Percentiles rank a stretch among this genome's conserved stretches.
Evolutionary conservation across 495 filamentous ascomycete species (phyloP).

Genomic region (Penicillium goetzii): DNA sequence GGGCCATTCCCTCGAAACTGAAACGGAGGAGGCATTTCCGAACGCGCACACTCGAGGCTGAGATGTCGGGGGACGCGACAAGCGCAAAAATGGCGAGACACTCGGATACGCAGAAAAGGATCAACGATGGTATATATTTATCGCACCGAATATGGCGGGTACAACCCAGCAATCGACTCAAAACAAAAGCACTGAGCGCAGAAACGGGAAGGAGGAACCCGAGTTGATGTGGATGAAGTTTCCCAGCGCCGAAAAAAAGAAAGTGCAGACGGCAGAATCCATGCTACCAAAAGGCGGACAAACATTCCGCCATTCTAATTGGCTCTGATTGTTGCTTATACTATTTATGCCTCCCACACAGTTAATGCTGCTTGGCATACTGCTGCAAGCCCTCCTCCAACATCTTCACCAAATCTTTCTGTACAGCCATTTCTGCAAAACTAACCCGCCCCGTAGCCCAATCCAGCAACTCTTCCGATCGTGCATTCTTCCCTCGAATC

Average conservation of each 20-base stretch:
- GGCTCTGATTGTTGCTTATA: not conserved
- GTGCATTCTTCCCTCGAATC: slow-evolving; percentile 55
- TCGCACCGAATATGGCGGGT: not conserved
- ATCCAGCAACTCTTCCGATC: slow-evolving; percentile 62
- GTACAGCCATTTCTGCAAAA: slow-evolving; percentile 61
- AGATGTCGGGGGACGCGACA: slow-evolving; percentile 2
- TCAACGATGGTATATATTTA: not conserved
- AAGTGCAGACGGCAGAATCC: not conserved
- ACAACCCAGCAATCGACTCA: not conserved
- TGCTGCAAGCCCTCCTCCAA: slow-evolving; percentile 30
- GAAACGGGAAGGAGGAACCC: not conserved
- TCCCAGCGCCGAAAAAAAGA: not conserved
- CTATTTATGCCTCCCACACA: no score
- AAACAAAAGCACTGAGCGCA: not conserved
- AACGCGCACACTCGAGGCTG: slow-evolving; percentile 10
- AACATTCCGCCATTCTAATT: not conserved
- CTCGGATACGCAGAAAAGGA: no score
- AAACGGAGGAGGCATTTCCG: slow-evolving; percentile 38
- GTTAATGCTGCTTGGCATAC: not conserved
- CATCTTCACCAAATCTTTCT: slow-evolving; percentile 42
- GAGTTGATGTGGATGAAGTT: not conserved
- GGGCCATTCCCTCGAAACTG: slow-evolving; percentile 44
- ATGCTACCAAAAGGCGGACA: slow-evolving; percentile 15
- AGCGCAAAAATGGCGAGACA: not conserved
- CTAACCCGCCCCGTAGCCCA: slow-evolving; percentile 64